phyloP scores from a whole-genome alignment of 1,284 basidiomycete genomes.

The Cystobasidiaceae sp. region DNA sequence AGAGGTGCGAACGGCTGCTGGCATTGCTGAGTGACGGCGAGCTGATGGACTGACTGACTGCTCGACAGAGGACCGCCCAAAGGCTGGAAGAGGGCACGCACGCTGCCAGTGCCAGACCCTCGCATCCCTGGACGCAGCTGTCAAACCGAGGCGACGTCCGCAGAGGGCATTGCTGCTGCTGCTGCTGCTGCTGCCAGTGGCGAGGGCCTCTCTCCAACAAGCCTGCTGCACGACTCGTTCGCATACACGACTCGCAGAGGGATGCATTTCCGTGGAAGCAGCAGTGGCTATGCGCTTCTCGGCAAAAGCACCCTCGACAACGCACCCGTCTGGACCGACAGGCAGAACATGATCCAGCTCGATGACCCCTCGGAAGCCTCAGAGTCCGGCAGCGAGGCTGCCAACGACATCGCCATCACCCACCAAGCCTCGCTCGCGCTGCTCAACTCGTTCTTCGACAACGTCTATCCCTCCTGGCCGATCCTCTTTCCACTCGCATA shows the following conservation, averaged over 20 bases:
- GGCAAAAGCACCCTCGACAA: background rate
- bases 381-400: background rate
- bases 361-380: too few relatives aligned
- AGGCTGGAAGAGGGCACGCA: too few relatives aligned
- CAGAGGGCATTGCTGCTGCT: background rate
- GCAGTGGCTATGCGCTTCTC: background rate
- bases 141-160: too few relatives aligned
- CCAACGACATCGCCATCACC: background rate
- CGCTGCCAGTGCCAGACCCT: too few relatives aligned
- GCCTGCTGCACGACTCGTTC: background rate
- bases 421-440: background rate
- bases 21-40: too few relatives aligned
- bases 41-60: too few relatives aligned
- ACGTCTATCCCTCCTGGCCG: background rate
- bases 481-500: background rate
- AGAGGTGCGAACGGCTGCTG: too few relatives aligned
- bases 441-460: background rate
- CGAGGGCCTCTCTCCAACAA: background rate
- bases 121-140: too few relatives aligned
- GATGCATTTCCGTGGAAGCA: background rate
- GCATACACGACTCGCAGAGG: background rate
- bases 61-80: too few relatives aligned
- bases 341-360: background rate
- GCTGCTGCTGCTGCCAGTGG: background rate
- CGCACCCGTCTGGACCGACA: background rate